Conservation (phyloP, 108 stramenopile genomes). For the Pseudonitzschia pungens region DNA sequence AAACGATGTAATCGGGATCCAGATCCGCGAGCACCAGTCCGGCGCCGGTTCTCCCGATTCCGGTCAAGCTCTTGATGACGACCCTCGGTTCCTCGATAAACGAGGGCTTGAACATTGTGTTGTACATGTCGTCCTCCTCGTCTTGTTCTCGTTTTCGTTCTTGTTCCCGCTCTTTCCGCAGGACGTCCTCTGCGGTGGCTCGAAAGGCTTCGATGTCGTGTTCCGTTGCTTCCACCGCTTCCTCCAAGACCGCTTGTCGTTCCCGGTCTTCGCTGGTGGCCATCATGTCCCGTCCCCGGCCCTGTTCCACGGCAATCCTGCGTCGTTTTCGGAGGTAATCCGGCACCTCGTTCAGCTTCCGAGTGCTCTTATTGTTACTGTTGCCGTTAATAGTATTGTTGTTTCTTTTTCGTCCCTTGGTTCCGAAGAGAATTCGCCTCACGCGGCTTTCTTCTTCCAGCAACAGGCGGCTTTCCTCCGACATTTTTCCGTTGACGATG, state of each 20-base stretch:
- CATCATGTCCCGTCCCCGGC: slow-evolving; percentile 42
- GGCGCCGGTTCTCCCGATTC: slow-evolving; percentile 62
- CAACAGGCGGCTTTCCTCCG: slow-evolving; percentile 71
- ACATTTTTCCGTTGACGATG: slow-evolving; percentile 42
- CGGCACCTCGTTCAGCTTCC: slow-evolving; percentile 47
- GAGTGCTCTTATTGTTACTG: not conserved
- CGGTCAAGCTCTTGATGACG: slow-evolving; percentile 61
- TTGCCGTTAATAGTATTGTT: slow-evolving; percentile 22
- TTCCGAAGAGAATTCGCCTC: slow-evolving; percentile 50
- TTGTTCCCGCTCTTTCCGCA: too few species aligned
- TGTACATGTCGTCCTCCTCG: slow-evolving; percentile 24
- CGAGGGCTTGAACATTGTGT: slow-evolving; percentile 31
- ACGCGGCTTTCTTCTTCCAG: slow-evolving; percentile 70
- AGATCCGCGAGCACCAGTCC: slow-evolving; percentile 76
- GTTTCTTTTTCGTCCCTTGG: slow-evolving; percentile 25
- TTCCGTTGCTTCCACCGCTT: slow-evolving; percentile 69
- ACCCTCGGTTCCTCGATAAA: slow-evolving; percentile 48
- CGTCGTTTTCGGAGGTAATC: slow-evolving; percentile 65
- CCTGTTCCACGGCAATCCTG: slow-evolving; percentile 63
- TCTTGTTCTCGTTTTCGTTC: too few species aligned
- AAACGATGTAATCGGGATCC: slow-evolving; percentile 76
- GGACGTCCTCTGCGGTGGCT: slow-evolving; percentile 10
- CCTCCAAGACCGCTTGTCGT: slow-evolving; percentile 70
- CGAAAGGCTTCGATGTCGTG: slow-evolving; percentile 32
- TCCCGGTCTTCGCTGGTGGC: slow-evolving; percentile 55